A percentile compares a stretch with the other conserved stretches of the same genome.
Conservation (phyloP, 2,329 filamentous ascomycete species). For the Parafenestella ontariensis region DNA sequence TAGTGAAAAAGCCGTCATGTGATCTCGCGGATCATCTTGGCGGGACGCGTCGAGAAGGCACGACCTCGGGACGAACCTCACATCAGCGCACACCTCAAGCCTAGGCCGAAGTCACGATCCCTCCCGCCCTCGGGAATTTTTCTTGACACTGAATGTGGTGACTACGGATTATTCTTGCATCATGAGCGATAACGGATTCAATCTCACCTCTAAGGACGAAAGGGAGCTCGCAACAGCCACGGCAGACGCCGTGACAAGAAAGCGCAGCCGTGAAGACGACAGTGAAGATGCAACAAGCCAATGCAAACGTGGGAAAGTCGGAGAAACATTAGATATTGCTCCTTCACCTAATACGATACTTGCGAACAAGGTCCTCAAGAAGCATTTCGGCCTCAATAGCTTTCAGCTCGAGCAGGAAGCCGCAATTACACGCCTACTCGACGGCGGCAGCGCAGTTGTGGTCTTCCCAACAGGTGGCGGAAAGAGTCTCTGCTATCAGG, state of each 20-base stretch:
- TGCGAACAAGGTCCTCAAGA: constrained; percentile 46
- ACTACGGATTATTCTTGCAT: neutral
- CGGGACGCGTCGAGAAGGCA: too few relatives aligned
- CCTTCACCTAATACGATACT: constrained; percentile 30
- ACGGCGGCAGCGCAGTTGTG: constrained; percentile 53
- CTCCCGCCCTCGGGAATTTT: too few relatives aligned
- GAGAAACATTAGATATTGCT: neutral
- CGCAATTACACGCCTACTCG: constrained; percentile 53
- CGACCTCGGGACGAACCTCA: too few relatives aligned
- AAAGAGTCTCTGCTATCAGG: constrained; percentile 93
- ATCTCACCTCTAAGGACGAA: constrained; percentile 15
- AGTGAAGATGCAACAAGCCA: neutral
- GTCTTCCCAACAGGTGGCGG: constrained; percentile 90
- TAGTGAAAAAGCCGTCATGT: neutral
- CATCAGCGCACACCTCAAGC: too few relatives aligned
- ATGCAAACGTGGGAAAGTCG: constrained; percentile 4
- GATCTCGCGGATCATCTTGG: too few relatives aligned
- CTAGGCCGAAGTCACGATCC: too few relatives aligned
- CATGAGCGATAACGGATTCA: constrained; percentile 22
- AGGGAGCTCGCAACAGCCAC: constrained; percentile 6
- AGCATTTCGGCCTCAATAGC: constrained; percentile 50
- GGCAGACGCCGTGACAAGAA: constrained; percentile 1
- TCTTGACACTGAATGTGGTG: too few relatives aligned
- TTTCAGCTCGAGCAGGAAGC: constrained; percentile 58
- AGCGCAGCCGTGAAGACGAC: constrained; percentile 8